phyloP scores from a whole-genome alignment of 108 stramenopile genomes.

The Stephanodiscus minutulus region DNA sequence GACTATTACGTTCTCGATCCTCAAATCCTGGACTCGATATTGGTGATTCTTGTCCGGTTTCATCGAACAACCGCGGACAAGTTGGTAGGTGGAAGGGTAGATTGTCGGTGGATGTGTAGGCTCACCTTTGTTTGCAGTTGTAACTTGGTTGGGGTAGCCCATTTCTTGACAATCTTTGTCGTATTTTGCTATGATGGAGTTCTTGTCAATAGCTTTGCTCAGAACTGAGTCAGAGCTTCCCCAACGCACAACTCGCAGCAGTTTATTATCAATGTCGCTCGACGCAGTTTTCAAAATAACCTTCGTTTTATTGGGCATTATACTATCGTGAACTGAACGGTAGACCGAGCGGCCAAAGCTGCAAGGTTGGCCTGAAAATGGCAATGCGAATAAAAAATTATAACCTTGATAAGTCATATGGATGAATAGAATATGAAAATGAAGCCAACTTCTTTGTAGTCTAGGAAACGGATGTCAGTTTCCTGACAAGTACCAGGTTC shows the following conservation, averaged over 20 bases:
- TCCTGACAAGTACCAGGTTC: background rate
- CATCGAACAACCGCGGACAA: background rate
- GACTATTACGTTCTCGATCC: background rate
- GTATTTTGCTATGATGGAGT: background rate
- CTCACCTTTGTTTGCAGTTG: conserved; percentile 2
- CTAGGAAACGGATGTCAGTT: too few species aligned
- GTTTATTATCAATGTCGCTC: too few species aligned
- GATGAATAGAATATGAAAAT: background rate
- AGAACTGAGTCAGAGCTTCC: too few species aligned
- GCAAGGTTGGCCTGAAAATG: too few species aligned
- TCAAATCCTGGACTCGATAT: background rate
- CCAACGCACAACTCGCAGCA: too few species aligned
- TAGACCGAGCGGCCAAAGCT: too few species aligned
- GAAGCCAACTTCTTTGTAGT: too few species aligned
- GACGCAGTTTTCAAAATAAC: too few species aligned
- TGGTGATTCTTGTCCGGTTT: background rate
- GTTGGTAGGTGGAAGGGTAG: background rate
- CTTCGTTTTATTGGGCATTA: too few species aligned
- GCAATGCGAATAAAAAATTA: too few species aligned
- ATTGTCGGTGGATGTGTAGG: background rate
- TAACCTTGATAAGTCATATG: too few species aligned
- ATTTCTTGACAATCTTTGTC: background rate
- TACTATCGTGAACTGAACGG: too few species aligned
- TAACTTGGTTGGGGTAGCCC: background rate
- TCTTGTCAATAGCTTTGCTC: background rate